Conservation (phyloP, 106 monocot species). For the Amphibolis antarctica region DNA sequence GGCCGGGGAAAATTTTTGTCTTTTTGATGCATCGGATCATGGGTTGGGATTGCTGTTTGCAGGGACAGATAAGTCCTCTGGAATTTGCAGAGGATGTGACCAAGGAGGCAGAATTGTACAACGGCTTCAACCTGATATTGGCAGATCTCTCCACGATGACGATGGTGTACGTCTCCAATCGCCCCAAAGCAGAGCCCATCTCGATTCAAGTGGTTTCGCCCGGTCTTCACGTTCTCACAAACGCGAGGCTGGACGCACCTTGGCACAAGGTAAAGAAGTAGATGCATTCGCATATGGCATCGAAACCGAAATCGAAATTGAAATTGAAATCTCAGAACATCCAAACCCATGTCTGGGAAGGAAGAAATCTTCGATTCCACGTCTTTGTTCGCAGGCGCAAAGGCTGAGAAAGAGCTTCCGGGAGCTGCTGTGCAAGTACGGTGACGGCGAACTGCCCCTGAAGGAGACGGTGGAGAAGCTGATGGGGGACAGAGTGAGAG, state of each 20-base stretch:
- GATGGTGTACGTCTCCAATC: constrained; percentile 82
- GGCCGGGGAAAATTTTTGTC: not conserved
- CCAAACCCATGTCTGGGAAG: too few relatives aligned
- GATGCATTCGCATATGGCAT: too few relatives aligned
- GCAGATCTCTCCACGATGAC: constrained; percentile 51
- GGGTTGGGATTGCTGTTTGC: not conserved
- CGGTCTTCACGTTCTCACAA: constrained; percentile 87
- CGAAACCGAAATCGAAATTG: too few relatives aligned
- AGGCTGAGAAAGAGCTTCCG: constrained; percentile 28
- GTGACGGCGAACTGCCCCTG: constrained; percentile 24
- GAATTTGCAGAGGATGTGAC: constrained; percentile 49
- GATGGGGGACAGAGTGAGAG: constrained; percentile 48
- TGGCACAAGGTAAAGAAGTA: constrained; percentile 61
- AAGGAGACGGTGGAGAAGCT: constrained; percentile 46
- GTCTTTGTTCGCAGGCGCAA: constrained; percentile 26
- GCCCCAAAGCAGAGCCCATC: constrained; percentile 38
- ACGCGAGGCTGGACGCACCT: constrained; percentile 66
- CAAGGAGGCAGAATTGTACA: constrained; percentile 62
- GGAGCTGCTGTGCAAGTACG: constrained; percentile 26
- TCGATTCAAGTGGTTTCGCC: constrained; percentile 45
- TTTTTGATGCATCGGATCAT: not conserved
- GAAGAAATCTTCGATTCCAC: too few relatives aligned
- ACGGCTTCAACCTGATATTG: constrained; percentile 71
- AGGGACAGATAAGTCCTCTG: constrained; percentile 15
- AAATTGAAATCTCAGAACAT: too few relatives aligned